Base-by-base conservation (phyloP, 257 asterid species). In the Solanum virginianum region DNA sequence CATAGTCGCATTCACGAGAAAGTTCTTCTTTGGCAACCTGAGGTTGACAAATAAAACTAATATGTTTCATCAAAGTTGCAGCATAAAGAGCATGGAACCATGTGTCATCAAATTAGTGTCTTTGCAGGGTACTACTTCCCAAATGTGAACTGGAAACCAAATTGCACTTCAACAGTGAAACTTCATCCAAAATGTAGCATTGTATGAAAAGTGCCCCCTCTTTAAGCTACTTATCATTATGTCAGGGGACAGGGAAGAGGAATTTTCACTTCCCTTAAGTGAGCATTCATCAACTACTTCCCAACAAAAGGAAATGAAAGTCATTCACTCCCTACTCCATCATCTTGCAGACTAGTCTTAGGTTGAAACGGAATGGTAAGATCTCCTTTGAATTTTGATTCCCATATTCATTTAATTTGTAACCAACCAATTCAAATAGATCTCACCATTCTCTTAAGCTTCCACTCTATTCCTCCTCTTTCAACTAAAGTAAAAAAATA, bases 21-120 rank as follows among this genome's bases (percentile, higher is more conserved):
- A 96, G 98, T 90, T 96, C 99, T 84, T 93, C 97, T 89, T 96
- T 96, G 54, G 99, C 99, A 36, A 96, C 99, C 99, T 96, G 90
- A 45, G 55, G 82, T 77, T 56, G 62, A 62, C 55, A 43, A 75
- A 84, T 54, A 84, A 15, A 39, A 84, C 62, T 5, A 18, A 82
- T 43, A 41, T 8, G n/a, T 77, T 26, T 77, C 82, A 77, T 77
- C 15, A 32, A 77, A 77, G 63, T 77, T 53, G 63, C 65, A 26
- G 26, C 29, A 77, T 53, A 51, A 51, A 47, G 53, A 77, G 82
- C 47, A 77, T 49, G 65, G 41, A 77, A 17, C 47, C 65, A 53
- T 77, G 26, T 49, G 14, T 26, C 41, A 17, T 26, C 63, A 77
- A 53, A 26, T 77, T 26, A 26, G 82, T 26, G 65, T 77, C 82